Evolutionary conservation across 2,329 filamentous ascomycete species (phyloP).

Genomic region (Fusarium ramigenum): DNA sequence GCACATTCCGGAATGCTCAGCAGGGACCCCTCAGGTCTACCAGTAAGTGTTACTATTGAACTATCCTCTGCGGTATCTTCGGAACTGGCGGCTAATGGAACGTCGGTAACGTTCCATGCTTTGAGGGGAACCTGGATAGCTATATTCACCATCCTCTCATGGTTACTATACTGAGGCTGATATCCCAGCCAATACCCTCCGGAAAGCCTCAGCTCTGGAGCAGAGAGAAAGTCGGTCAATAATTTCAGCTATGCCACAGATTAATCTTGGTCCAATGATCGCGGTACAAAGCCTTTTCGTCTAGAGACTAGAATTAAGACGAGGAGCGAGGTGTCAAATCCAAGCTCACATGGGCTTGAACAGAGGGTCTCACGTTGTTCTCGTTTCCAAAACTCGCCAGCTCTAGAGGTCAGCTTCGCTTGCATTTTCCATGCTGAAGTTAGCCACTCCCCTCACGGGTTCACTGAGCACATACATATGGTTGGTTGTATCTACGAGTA

Average conservation of each 20-base stretch:
- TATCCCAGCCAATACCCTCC: not conserved
- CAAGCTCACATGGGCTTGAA: too few relatives aligned
- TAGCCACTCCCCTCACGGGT: too few relatives aligned
- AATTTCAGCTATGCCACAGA: not conserved
- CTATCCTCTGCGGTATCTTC: fast-evolving
- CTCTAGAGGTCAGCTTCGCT: too few relatives aligned
- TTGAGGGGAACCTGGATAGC: too few relatives aligned
- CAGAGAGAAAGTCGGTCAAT: too few relatives aligned
- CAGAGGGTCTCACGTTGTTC: too few relatives aligned
- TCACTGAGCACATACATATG: too few relatives aligned
- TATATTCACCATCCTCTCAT: not conserved
- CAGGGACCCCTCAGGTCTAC: fast-evolving
- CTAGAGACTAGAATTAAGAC: fast-evolving
- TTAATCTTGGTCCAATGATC: fast-evolving
- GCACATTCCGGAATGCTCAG: not conserved
- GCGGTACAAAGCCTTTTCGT: fast-evolving
- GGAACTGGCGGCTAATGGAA: not conserved
- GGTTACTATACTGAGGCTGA: not conserved
- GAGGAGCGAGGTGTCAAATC: not conserved
- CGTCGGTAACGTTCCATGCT: fast-evolving
- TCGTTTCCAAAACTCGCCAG: too few relatives aligned
- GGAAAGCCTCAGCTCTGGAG: not conserved
- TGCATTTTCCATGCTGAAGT: too few relatives aligned
- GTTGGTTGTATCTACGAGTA: not conserved
- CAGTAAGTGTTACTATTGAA: too few relatives aligned